These are phyloP conservation scores for Cladosporium sp. DNA, from an alignment of 2,329 filamentous ascomycete species.

Conservation along the genomic window DNA sequence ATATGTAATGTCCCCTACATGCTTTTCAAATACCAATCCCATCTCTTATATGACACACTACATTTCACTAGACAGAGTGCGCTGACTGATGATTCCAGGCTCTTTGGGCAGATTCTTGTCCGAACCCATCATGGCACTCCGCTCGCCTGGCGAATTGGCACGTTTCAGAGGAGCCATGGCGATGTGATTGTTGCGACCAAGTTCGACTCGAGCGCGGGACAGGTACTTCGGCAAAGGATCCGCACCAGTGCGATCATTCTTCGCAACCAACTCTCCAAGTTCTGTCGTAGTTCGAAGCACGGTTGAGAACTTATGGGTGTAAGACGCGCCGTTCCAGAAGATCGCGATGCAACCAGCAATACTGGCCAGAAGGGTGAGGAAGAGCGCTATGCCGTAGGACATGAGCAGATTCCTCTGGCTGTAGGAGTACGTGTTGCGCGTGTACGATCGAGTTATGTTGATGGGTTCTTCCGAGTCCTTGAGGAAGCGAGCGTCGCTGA, in stretches of 20 bases:
- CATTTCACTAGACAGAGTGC: not conserved
- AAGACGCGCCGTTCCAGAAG: constrained; percentile 13
- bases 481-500: constrained; percentile 13
- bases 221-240: constrained; percentile 8
- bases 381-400: constrained; percentile 17
- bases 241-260: not conserved
- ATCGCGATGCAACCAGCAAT: constrained; percentile 14
- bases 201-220: not conserved
- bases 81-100: not conserved
- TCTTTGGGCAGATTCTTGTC: not conserved
- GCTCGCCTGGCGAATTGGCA: not conserved
- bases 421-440: constrained; percentile 18
- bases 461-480: not conserved
- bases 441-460: constrained; percentile 6
- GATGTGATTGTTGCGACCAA: not conserved
- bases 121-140: not conserved
- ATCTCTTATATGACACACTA: not conserved
- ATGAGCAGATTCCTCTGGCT: constrained; percentile 15
- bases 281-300: constrained; percentile 14
- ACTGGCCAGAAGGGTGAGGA: constrained; percentile 6
- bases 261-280: not conserved
- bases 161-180: not conserved
- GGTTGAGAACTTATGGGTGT: constrained; percentile 18
- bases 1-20: no score
- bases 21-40: no score